Base-by-base conservation (phyloP, 495 filamentous ascomycete genomes). In the Rhypophila decipiens region DNA sequence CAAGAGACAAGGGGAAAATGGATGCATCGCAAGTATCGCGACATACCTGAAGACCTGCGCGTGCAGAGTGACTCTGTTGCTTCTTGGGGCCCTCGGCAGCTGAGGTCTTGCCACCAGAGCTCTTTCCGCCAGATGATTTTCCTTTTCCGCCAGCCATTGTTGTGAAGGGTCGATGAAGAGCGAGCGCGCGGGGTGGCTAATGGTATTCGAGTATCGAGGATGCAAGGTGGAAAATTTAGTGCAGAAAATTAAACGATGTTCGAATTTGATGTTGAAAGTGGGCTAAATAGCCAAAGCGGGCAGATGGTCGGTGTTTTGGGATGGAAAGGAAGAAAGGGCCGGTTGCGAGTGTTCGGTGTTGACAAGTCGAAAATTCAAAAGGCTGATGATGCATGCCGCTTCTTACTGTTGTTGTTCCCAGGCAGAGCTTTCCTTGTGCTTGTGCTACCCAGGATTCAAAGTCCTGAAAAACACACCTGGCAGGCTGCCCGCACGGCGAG, bases 11-110 rank as follows among this genome's bases (percentile, higher is more conserved):
- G 39, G n/a, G 22, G 29, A 34, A 31, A 20, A 46, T 15, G 38
- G 24, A 34, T 18, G 39, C n/a, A 39, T 22, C 18, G 31, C 13
- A 44, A 39, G 8, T 15, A 29, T 46, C 42, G 24, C 12, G 61
- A 81, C 93, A 79, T 75, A 98, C 93, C 86, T 98, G 93, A 61
- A 98, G 79, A 69, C 93, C 93, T 69, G 93, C 93, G 72, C 96
- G 95, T 59, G 88, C 88, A 58, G 91, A 96, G 76, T 98, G 93
- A 61, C 90, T 96, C 74, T 96, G 91, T 70, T 97, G 90, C 59
- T 87, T 86, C 77, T 96, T 96, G 67, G 79, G 67, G 66, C 76
- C 71, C 42, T 82, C 81, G 24, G 52, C 50, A 42, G 82, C 86
- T 60, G 87, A 87, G 47, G 86, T 93, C 84, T 98, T 87, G 47